Percentiles rank a stretch among this genome's conserved stretches.
phyloP scores from a whole-genome alignment of 768 basidiomycete genomes.

The Suillus subaureus region DNA sequence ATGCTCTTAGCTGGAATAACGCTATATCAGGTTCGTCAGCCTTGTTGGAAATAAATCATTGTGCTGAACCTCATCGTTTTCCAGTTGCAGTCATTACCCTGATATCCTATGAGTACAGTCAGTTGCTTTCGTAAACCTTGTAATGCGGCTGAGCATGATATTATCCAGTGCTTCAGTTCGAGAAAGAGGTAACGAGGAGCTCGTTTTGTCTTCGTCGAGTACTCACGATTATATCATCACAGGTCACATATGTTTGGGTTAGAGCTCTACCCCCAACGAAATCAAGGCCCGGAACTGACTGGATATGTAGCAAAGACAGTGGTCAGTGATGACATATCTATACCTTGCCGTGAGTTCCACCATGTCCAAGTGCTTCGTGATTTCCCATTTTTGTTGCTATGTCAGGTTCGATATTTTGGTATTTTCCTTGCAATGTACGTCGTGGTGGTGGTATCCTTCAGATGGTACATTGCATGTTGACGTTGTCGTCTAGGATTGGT shows the following conservation, averaged over 20 bases:
- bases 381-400: background rate
- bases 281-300: background rate
- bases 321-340: background rate
- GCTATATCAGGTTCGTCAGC: background rate
- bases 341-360: background rate
- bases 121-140: background rate
- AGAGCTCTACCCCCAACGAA: background rate
- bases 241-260: slow-evolving; percentile 4
- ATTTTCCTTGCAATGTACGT: background rate
- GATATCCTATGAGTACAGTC: background rate
- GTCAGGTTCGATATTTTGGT: slow-evolving; percentile 5
- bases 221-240: background rate
- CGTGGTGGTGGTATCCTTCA: background rate
- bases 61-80: background rate
- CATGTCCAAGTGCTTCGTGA: background rate
- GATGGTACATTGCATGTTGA: background rate
- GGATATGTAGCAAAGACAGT: background rate
- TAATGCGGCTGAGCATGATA: background rate
- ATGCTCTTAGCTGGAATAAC: background rate
- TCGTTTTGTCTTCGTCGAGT: background rate
- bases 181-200: background rate
- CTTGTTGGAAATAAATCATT: too few relatives aligned
- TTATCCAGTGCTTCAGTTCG: background rate
- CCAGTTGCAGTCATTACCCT: background rate
- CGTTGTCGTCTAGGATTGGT: background rate